Evolutionary conservation across 2,329 filamentous ascomycete genomes (phyloP).

Genomic region (Clonostachys chloroleuca): DNA sequence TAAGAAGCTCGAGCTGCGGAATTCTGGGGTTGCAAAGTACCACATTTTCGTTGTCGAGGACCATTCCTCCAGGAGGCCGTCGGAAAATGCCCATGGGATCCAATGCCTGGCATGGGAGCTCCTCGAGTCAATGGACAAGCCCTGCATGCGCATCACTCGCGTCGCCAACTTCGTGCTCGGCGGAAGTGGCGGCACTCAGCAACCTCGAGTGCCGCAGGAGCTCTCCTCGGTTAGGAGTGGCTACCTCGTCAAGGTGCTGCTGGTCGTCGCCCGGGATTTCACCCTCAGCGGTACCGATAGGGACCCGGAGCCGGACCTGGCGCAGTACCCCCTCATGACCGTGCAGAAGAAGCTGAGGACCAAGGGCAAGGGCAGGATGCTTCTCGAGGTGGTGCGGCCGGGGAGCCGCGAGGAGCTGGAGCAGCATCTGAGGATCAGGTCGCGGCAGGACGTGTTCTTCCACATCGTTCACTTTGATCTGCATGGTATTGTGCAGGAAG

Average conservation of each 20-base stretch:
- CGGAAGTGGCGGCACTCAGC: no score
- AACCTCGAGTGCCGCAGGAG: slow-evolving; percentile 4
- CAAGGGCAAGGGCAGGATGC: slow-evolving; percentile 7
- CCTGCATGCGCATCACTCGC: slow-evolving; percentile 13
- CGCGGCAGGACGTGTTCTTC: slow-evolving; percentile 12
- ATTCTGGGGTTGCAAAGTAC: slow-evolving; percentile 4
- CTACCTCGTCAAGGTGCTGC: slow-evolving; percentile 13
- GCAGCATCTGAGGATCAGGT: slow-evolving; percentile 10
- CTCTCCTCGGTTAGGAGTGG: slow-evolving; percentile 10
- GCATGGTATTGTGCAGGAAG: slow-evolving; percentile 14
- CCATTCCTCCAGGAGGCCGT: slow-evolving; percentile 7
- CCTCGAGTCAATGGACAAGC: slow-evolving; percentile 11
- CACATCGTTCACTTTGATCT: slow-evolving; percentile 19
- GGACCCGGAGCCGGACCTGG: slow-evolving; percentile 19
- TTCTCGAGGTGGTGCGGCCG: slow-evolving; percentile 15
- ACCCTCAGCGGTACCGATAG: slow-evolving; percentile 13
- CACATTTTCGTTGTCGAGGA: slow-evolving; percentile 17
- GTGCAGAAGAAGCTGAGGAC: slow-evolving; percentile 15
- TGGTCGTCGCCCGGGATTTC: slow-evolving; percentile 18
- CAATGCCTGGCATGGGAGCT: slow-evolving; percentile 20
- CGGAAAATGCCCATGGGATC: slow-evolving; percentile 6
- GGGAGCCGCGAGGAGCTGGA: slow-evolving; percentile 15
- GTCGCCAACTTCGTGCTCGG: slow-evolving; percentile 13
- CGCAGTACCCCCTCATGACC: slow-evolving; percentile 19
- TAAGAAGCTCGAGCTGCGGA: background rate